Conservation (phyloP, 1,284 basidiomycete species). For the Fomes fomentarius region DNA sequence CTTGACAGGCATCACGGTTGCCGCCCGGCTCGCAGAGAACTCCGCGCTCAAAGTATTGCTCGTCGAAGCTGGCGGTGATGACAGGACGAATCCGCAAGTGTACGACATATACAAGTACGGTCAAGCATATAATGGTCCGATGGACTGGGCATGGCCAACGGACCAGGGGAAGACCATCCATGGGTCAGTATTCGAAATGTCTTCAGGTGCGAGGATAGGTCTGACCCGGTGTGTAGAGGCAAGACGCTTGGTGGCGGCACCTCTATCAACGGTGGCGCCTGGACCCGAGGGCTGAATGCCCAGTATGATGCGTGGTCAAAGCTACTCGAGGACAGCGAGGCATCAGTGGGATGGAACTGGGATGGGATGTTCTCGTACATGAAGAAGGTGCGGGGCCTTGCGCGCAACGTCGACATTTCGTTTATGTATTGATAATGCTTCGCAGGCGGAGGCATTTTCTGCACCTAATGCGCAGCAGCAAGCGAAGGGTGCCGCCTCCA, state of each 20-base stretch:
- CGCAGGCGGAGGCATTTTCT: slow-evolving; percentile 56
- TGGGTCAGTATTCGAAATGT: slow-evolving; percentile 38
- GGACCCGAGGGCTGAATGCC: slow-evolving; percentile 56
- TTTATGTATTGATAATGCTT: too few relatives aligned
- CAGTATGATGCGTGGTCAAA: slow-evolving; percentile 62
- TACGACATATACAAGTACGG: slow-evolving; percentile 55
- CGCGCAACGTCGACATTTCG: too few relatives aligned
- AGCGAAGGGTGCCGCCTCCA: slow-evolving; percentile 50
- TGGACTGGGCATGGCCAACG: slow-evolving; percentile 55
- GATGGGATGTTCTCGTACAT: slow-evolving; percentile 50
- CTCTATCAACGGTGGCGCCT: slow-evolving; percentile 62
- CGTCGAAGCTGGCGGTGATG: slow-evolving; percentile 60
- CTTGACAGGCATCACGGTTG: slow-evolving; percentile 63
- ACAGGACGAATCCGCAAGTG: slow-evolving; percentile 47
- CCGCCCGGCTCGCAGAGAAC: slow-evolving; percentile 62
- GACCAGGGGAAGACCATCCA: slow-evolving; percentile 48
- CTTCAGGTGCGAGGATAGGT: not conserved
- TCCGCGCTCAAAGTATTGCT: slow-evolving; percentile 52
- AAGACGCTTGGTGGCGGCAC: slow-evolving; percentile 63
- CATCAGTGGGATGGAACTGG: slow-evolving; percentile 61
- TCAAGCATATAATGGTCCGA: slow-evolving; percentile 46
- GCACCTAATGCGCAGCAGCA: slow-evolving; percentile 53
- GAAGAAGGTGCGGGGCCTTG: too few relatives aligned
- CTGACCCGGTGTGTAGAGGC: not conserved
- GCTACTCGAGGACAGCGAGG: slow-evolving; percentile 53